Evolutionary conservation across 2,329 filamentous ascomycete species (phyloP), one percentile per base, ranked within the genome.

Genomic region (Aspergillus uvarum): DNA sequence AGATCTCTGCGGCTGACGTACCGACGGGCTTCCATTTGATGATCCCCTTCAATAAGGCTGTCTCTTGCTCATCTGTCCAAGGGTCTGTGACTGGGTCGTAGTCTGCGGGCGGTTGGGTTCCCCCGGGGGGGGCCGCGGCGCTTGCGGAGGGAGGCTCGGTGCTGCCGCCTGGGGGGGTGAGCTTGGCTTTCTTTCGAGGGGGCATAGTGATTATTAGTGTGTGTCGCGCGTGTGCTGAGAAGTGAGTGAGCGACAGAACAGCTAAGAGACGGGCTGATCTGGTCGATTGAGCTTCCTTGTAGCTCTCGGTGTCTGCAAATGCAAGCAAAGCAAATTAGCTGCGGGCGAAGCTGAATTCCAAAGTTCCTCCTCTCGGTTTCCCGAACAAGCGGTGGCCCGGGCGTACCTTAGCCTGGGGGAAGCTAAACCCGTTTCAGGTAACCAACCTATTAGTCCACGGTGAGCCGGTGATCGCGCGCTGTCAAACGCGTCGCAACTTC

Each of bases 21-120:
- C 92, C 94, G 47, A 94, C 94, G n/a, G 95, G 95, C 74, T 99
- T 99, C 89, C 91, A 96, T 72, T 88, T 85, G 65, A 98, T 93
- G 66, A 98, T 89, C 55, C 88, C 92, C 74, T 97, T 97, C 79
- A 96, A 92, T 0, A 99, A 83, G 47, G 92, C 93, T 1, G 91
- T 92, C 66, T 96, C 89, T 76, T 99, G 95, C 71, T 97, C 94
- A 70, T 96, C 93, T 4, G 92, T 97, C 95, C 95, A 99, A 26
- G 88, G 85, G 65, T 94, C 91, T 59, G 86, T 85, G 52, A 85
- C 75, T 4, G 82, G 71, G 62, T 87, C 79, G 61, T 78, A 76
- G 19, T 74, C 72, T n/a, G 75, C 69, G 61, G 78, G 73, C 47
- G 66, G 65, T 54, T 77, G 72, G 63, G 65, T 62, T 65, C 74